Base-by-base conservation (phyloP, 2,329 filamentous ascomycete genomes). In the Claviceps digitariae region DNA sequence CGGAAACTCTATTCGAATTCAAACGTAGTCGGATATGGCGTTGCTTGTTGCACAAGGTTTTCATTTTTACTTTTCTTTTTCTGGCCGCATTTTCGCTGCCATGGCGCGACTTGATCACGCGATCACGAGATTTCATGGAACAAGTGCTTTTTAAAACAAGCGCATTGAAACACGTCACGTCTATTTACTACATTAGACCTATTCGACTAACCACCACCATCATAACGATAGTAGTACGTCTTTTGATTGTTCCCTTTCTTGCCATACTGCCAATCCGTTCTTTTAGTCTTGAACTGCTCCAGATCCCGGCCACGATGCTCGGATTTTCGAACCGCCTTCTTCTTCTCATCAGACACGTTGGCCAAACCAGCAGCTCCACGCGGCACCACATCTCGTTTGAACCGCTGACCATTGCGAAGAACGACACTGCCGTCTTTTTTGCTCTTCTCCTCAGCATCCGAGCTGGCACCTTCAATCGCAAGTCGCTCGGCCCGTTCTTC, bases 321-420 rank as follows among this genome's bases (percentile, higher is more conserved):
- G 9, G 79, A 75, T 48, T 77, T 78, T 23, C 73, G 70, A 20
- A 87, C 81, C 57, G 83, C 80, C 51, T 77, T 77, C 72, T 84
- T 91, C 74, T 87, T 87, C 55, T 79, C 74, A n/a, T 85, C 84
- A 6, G 80, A 82, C 7, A 88, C 86, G 46, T 88, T 87, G 47
- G 83, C 64, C 84, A 95, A 87, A 45, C 89, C 89, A 31, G 78
- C 84, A 57, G 89, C 83, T 21, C 82, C 83, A 56, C 89, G 81
- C 51, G 76, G 81, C 46, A 84, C 73, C 23, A 87, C 65, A 20
- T 79, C 76, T 45, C 79, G 74, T 56, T 76, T 74, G 55, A 71
- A 71, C 51, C 69, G 66, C 46, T 54, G 52, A 50, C 53, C 51
- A 21, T 56, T 56, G 12, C 53, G 51, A n/a, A 55, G 52, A 27